phyloP scores from a whole-genome alignment of 345 rosid species.

The Triadica sebifera region DNA sequence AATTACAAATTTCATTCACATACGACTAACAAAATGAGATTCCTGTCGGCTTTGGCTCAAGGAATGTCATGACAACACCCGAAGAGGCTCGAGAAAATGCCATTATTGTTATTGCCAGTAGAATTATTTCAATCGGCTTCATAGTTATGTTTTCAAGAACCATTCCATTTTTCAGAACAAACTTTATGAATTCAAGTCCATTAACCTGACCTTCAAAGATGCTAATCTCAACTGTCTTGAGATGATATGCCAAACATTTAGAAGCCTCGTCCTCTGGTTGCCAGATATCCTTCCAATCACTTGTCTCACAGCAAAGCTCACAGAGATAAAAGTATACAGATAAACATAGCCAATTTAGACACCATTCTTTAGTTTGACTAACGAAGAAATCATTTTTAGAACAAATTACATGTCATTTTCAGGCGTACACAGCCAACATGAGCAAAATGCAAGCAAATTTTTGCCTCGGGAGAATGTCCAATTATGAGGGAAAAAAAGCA shows the following conservation, averaged over 20 bases:
- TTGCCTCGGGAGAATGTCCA: not conserved
- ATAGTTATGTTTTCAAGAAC: not conserved
- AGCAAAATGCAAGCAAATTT: not conserved
- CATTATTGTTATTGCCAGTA: not conserved
- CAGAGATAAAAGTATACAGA: too few relatives aligned
- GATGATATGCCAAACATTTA: not conserved
- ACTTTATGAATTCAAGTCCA: not conserved
- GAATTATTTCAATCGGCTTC: not conserved
- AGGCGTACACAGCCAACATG: too few relatives aligned
- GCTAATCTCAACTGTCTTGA: not conserved
- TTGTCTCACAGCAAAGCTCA: not conserved
- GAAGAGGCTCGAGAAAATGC: not conserved
- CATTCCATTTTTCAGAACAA: conserved; percentile 3
- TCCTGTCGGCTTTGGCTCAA: not conserved
- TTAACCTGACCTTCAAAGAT: not conserved
- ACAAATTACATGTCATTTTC: too few relatives aligned
- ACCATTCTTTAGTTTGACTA: too few relatives aligned
- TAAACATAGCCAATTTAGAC: too few relatives aligned
- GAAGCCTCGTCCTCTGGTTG: not conserved
- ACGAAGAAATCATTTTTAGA: too few relatives aligned
- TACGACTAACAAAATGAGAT: not conserved
- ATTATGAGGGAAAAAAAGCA: not conserved
- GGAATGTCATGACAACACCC: not conserved
- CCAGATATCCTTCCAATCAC: not conserved
- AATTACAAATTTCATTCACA: not conserved